Evolutionary conservation across 192 early-diverging fungal species (phyloP), one percentile per base, ranked within the genome.

Genomic region (Kappamyces sp.): DNA sequence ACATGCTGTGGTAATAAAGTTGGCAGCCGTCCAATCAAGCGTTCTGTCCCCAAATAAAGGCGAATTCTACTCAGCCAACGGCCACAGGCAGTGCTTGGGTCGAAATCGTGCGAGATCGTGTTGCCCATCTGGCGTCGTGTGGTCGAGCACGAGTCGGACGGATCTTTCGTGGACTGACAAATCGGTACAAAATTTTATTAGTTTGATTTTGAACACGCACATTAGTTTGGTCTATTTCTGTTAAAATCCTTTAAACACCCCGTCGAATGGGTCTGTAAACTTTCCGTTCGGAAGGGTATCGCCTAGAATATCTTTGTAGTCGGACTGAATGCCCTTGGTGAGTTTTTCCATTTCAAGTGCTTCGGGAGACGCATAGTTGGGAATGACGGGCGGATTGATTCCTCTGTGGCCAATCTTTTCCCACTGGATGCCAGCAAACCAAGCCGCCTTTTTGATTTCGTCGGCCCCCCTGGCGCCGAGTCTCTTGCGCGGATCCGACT

Each of bases 361-460:
- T 37, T 62, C 61, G 34, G 61, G 61, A n/a, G 61, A n/a, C 15
- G 49, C 61, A 54, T n/a, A 55, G 36, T 43, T 34, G 23, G 83
- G 83, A 7, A 84, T 70, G 66, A 79, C 77, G 1, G 83, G 83
- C 12, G 82, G 74, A 12, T 73, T 34, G 31, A 59, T 31, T 23
- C 38, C 35, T 62, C 78, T 58, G 49, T 74, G 49, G 31, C 71
- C 61, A 5, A 85, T 62, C 42, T 80, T 76, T 10, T 74, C 68
- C 80, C 85, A 90, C 55, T 77, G 67, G 12, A 89, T 66, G 3
- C 75, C 75, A 36, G 67, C 74, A 63, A 88, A 89, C 84, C 84
- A 90, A 3, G 71, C 65, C 54, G 86, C 84, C 46, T 70, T 65
- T 47, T 80, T 74, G 50, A 89, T 87, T 38, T 86, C 88, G 37